Evolutionary conservation across 768 basidiomycete genomes (phyloP), one percentile per base, ranked within the genome.

Genomic region (Agrocybe praecox): DNA sequence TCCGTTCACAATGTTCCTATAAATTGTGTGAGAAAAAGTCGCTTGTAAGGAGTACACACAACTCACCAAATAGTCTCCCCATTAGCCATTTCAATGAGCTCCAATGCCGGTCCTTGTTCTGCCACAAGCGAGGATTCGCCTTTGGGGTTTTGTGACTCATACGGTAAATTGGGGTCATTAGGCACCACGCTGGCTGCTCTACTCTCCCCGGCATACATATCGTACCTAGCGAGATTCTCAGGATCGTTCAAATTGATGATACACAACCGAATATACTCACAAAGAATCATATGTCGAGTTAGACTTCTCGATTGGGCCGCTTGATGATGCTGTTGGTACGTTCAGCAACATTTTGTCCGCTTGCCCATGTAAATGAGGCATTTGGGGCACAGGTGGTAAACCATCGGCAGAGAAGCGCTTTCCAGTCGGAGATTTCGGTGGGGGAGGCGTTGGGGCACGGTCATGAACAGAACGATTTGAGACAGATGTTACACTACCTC

Each of bases 51-150:
- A 36, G 50, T 34, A 48, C 33, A 59, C 45, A 46, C 22, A 61
- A 77, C 85, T 56, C 53, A 90, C 92, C 92, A 94, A 58, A 94
- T 86, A 8, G 89, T 91, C 68, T 93, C 87, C 21, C 92, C 92
- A 66, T 92, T 92, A n/a, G 90, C 89, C 65, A 92, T 74, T 66
- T 94, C 89, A 53, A 94, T 79, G 44, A 94, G 80, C 71, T 94
- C 90, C 26, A 94, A 74, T 4, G 87, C 91, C 47, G 87, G 82
- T 12, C 82, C 80, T 40, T 78, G 63, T 52, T 81, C 84, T 49
- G 82, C 63, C 58, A 70, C 68, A 48, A 69, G 46, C 50, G 62
- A 58, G 7, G 56, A 42, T 50, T 72, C 71, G 40, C 64, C 71
- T 58, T 68, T 70, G 49, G 67, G 61, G 48, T 55, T 65, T 49